Evolutionary conservation across 73 alveolate genomes (phyloP), one percentile per base, ranked within the genome.

Genomic region (Paramecium biaurelia): DNA sequence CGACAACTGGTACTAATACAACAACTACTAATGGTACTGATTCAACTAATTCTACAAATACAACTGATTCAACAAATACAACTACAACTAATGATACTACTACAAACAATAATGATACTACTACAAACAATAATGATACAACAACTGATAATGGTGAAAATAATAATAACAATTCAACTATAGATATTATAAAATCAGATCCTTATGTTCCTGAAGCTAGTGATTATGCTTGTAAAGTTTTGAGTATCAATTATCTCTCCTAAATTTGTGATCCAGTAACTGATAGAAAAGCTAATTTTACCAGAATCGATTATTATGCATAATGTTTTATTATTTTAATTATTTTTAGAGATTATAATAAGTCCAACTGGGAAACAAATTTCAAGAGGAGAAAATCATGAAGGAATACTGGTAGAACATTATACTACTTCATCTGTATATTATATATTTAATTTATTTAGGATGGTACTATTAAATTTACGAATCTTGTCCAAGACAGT

Each of bases 251-350:
- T 12, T 79, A 79, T 79, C 56, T 79, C 32, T 15, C 76, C 3
- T 15, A 30, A 45, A 43, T 24, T 24, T 79, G 90, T 79, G 34
- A 11, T 5, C 90, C 90, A 8, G 28, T 79, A 41, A 28, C 72
- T 21, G 56, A 79, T 21, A 7, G 45, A 7, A 43, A 58, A 43
- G 37, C 56, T 1, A 79, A 79, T 26, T 43, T 24, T 10, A 41
- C 70, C 20, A 79, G 90, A 79, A 79, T 79, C 23, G 90, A 79
- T 21, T 79, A 79, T 23, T 79, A 79, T 79, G 72, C 30, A 12
- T 41, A 74, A 74, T 34, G 87, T 74, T 53, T 32, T 1, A 53
- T 5, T 30, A 26, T 35, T 74, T 12, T 32, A 35, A 15, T 15
- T 79, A 23, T 0, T 43, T 42, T 11, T 79, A 79, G 72, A 41